phyloP scores from a whole-genome alignment of 306 rosid genomes.

The Quercus mongolica region DNA sequence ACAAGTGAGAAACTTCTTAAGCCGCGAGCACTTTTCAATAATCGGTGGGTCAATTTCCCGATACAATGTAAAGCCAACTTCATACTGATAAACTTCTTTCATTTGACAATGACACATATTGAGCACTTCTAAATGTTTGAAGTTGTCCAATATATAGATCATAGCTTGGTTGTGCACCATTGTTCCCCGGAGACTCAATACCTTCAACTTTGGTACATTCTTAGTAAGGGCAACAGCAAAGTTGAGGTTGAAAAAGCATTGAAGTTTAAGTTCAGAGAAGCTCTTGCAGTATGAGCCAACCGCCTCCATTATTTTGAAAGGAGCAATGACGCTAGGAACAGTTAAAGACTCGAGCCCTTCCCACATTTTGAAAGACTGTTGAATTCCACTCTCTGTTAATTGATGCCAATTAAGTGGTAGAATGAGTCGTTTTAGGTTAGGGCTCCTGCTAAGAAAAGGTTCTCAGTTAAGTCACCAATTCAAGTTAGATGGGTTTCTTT shows the following conservation, averaged over 20 bases:
- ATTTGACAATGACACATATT: constrained; percentile 19
- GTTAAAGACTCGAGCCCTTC: constrained; percentile 31
- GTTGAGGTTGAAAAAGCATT: not conserved
- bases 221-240: constrained; percentile 4
- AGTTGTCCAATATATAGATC: not conserved
- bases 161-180: constrained; percentile 17
- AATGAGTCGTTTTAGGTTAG: constrained; percentile 26
- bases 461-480: no score
- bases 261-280: constrained; percentile 13
- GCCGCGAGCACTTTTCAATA: not conserved
- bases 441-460: constrained; percentile 16
- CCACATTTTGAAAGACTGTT: constrained; percentile 20
- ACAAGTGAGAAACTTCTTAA: not conserved
- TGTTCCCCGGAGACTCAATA: constrained; percentile 7
- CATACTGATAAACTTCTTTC: no score
- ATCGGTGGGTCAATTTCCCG: not conserved
- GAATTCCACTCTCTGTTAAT: not conserved
- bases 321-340: not conserved
- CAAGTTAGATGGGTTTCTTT: no score
- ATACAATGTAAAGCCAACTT: not conserved
- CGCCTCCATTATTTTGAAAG: no score
- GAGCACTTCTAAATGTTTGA: constrained; percentile 15
- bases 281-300: no score
- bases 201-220: constrained; percentile 11
- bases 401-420: not conserved